Base-by-base conservation (phyloP, 208 protist genomes). In the Tetramitus jugosus region DNA sequence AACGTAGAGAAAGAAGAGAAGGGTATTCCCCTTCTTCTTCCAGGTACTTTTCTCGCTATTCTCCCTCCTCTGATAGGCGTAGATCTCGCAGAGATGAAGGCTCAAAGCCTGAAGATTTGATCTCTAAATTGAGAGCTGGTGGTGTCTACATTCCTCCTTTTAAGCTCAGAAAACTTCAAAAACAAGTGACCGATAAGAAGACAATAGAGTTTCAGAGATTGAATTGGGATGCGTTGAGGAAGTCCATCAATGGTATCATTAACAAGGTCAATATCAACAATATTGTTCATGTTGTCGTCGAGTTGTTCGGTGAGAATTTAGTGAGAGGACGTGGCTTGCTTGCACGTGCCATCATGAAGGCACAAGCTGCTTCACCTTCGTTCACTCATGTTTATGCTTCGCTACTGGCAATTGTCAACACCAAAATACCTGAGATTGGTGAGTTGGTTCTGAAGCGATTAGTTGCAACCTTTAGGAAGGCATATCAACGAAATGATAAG, bases 291-390 rank as follows among this genome's bases (percentile, higher is more conserved):
- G 92, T 97, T 31, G 85, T 95, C 29, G 86, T 86, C 8, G 95
- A 98, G 77, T 81, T 99, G 14, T 98, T 99, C 81, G 85, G 83
- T 17, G 96, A 99, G 79, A 99, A 99, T 83, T 82, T 99, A 13
- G 85, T 99, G 0, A 90, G 97, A 60, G 97, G 97, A 37, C 90
- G 92, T 17, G 97, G 97, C 14, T 87, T 99, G 42, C 85, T 98
- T 2, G 88, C 89, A 6, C 86, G 94, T 23, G 90, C 91, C 20
- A 65, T 97, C 14, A 93, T 99, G 80, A 92, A 94, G 76, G 92
- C 96, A 0, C 96, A 96, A 86, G 79, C 89, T 33, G 91, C 93
- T 0, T 95, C 97, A 72, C 91, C 95, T 1, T 89, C 88, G 42
- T 96, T 99, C 65, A 96, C 96, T 2, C 85, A 87, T 76, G 94